phyloP scores from a whole-genome alignment of 2,329 filamentous ascomycete genomes.

The Penicillium sp. region DNA sequence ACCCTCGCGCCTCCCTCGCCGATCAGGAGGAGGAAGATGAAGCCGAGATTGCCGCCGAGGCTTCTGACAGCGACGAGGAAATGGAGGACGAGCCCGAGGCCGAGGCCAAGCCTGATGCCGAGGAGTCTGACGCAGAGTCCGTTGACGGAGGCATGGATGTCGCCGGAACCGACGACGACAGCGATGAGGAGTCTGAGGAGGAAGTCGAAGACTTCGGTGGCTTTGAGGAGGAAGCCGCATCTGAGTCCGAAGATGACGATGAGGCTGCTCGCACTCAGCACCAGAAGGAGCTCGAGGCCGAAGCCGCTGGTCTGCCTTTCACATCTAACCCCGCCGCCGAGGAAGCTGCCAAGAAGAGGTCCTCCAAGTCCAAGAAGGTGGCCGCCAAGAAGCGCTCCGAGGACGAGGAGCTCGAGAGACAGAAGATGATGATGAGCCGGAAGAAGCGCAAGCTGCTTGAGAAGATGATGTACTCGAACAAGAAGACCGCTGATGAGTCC shows the following conservation, averaged over 20 bases:
- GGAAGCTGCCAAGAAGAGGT: conserved; percentile 65
- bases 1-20: conserved; percentile 79
- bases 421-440: conserved; percentile 97
- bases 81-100: conserved; percentile 35
- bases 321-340: conserved; percentile 49
- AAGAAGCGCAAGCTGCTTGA: conserved; percentile 97
- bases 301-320: conserved; percentile 68
- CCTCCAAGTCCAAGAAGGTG: conserved; percentile 68
- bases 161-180: conserved; percentile 45
- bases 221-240: conserved; percentile 51
- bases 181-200: conserved; percentile 47
- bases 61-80: conserved; percentile 45
- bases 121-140: conserved; percentile 46
- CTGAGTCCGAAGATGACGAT: conserved; percentile 57
- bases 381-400: conserved; percentile 64
- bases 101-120: conserved; percentile 12
- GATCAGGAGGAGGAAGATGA: conserved; percentile 87
- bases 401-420: conserved; percentile 83
- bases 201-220: conserved; percentile 49
- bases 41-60: conserved; percentile 67
- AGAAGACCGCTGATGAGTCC: conserved; percentile 86
- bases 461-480: conserved; percentile 96
- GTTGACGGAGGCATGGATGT: conserved; percentile 52
- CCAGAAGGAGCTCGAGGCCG: conserved; percentile 88
- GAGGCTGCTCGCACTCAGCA: conserved; percentile 65